phyloP scores from a whole-genome alignment of 805 yeast genomes.

The Candida quercuum region DNA sequence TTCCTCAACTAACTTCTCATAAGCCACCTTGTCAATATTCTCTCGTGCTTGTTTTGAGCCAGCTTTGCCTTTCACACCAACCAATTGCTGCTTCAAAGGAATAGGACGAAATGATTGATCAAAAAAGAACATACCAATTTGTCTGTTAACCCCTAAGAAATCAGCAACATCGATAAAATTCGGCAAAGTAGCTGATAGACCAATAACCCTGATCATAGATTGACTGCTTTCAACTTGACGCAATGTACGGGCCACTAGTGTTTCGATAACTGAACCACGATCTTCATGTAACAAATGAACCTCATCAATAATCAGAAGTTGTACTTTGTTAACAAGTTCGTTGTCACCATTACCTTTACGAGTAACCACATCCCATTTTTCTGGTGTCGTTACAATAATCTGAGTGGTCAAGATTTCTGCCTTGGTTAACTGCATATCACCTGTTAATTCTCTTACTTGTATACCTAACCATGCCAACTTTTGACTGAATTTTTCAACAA shows the following conservation, averaged over 20 bases:
- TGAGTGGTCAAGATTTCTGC: slow-evolving; percentile 79
- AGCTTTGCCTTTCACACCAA: slow-evolving; percentile 84
- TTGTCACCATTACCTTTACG: slow-evolving; percentile 87
- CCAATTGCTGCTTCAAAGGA: slow-evolving; percentile 80
- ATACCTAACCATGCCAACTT: slow-evolving; percentile 83
- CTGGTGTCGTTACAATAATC: slow-evolving; percentile 90
- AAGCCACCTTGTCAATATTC: slow-evolving; percentile 69
- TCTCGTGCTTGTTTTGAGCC: slow-evolving; percentile 67
- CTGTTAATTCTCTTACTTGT: slow-evolving; percentile 82
- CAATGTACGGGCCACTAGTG: slow-evolving; percentile 88
- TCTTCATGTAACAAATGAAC: slow-evolving; percentile 96
- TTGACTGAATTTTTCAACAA: slow-evolving; percentile 80
- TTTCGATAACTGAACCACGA: slow-evolving; percentile 95
- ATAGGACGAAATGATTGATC: slow-evolving; percentile 92
- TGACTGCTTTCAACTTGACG: slow-evolving; percentile 94
- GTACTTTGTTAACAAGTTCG: slow-evolving; percentile 79
- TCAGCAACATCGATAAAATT: slow-evolving; percentile 92
- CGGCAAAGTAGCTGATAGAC: slow-evolving; percentile 90
- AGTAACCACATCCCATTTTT: slow-evolving; percentile 97
- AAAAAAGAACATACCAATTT: slow-evolving; percentile 89
- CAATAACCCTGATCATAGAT: slow-evolving; percentile 88
- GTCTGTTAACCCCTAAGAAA: slow-evolving; percentile 84
- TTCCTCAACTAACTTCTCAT: slow-evolving; percentile 68
- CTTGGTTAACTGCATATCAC: slow-evolving; percentile 89
- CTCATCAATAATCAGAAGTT: slow-evolving; percentile 86